Evolutionary conservation across 139 green algal species (phyloP).

Genomic region (Volvox reticuliferus): DNA sequence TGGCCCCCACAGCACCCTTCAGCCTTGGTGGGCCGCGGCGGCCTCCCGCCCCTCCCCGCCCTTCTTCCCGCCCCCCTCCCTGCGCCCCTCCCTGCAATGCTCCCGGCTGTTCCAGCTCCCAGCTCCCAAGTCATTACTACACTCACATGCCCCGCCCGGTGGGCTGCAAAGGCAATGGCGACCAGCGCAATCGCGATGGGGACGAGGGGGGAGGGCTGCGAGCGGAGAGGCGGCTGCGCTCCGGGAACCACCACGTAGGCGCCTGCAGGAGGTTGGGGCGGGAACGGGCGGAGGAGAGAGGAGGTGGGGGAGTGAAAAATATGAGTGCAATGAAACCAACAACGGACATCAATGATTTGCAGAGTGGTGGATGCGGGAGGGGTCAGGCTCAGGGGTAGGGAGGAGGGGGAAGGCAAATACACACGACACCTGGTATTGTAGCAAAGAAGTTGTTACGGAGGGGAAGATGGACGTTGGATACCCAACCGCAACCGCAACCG

Average conservation of each 20-base stretch:
- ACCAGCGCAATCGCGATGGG: conserved; percentile 48
- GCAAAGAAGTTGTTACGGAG: background rate
- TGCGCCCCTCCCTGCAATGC: too few relatives aligned
- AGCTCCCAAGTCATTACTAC: background rate
- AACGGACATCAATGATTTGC: too few relatives aligned
- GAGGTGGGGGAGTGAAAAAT: background rate
- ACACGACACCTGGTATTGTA: background rate
- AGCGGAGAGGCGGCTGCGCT: conserved; percentile 45
- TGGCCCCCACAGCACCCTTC: too few relatives aligned
- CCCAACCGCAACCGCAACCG: background rate
- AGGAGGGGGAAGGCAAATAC: background rate
- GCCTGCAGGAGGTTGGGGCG: background rate
- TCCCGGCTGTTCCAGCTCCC: too few relatives aligned
- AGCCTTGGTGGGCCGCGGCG: too few relatives aligned
- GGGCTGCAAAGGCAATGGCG: conserved; percentile 27
- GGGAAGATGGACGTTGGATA: too few relatives aligned
- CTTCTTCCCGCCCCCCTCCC: background rate
- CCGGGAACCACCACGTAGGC: conserved; percentile 21
- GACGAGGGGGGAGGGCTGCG: conserved; percentile 60
- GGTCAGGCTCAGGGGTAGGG: background rate
- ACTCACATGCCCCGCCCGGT: conserved; percentile 24
- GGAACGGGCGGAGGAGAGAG: background rate
- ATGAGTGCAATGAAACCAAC: too few relatives aligned
- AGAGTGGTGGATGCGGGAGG: too few relatives aligned
- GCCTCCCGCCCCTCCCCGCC: background rate